Percentiles rank a stretch among this genome's conserved stretches.
Conservation (phyloP, 306 rosid species). For the Canavalia ensiformis region DNA sequence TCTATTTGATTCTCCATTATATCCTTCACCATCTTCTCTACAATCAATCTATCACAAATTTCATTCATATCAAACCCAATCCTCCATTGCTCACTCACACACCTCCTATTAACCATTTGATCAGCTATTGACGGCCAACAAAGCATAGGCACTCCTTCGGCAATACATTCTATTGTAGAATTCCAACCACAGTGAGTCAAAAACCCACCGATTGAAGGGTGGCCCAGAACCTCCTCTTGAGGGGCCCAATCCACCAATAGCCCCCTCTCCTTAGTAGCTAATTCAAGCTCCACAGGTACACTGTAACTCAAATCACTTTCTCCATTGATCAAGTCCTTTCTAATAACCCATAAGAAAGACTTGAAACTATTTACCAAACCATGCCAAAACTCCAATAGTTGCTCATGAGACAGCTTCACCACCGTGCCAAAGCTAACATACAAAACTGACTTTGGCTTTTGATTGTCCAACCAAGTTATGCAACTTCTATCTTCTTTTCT, state of each 20-base stretch:
- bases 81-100: conserved; percentile 52
- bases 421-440: conserved; percentile 45
- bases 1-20: conserved; percentile 38
- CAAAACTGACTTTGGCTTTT: conserved; percentile 33
- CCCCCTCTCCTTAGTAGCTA: conserved; percentile 48
- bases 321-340: neutral
- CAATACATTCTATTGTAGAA: conserved; percentile 51
- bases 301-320: neutral
- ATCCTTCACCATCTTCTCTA: conserved; percentile 45
- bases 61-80: conserved; percentile 42
- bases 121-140: conserved; percentile 42
- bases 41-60: conserved; percentile 15
- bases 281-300: conserved; percentile 8
- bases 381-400: conserved; percentile 36
- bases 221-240: conserved; percentile 50
- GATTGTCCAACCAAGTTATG: conserved; percentile 29
- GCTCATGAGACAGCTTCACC: conserved; percentile 10
- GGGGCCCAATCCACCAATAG: conserved; percentile 54
- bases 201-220: conserved; percentile 52
- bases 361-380: conserved; percentile 42
- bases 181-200: conserved; percentile 56
- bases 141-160: conserved; percentile 52
- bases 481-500: conserved; percentile 32
- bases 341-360: conserved; percentile 42
- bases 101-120: conserved; percentile 49